phyloP scores from a whole-genome alignment of 495 filamentous ascomycete species.

The Clavariopsis aquatica region DNA sequence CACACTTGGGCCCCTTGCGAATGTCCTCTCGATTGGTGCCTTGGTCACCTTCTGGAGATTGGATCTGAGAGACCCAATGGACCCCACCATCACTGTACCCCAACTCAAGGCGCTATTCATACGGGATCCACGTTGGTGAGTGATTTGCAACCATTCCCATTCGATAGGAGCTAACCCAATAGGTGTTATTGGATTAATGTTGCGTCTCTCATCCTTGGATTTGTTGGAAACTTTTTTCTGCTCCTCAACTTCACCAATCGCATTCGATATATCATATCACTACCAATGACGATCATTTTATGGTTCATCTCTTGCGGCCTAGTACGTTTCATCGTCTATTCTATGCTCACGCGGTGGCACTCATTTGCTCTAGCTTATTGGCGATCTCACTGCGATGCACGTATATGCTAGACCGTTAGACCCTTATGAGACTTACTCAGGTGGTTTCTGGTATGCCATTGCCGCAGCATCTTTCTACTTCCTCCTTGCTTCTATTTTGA shows the following conservation, averaged over 20 bases:
- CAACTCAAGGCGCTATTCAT: slow-evolving; percentile 48
- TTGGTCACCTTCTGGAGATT: slow-evolving; percentile 66
- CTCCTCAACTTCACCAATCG: slow-evolving; percentile 78
- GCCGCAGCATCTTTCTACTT: slow-evolving; percentile 68
- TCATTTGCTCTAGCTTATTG: slow-evolving; percentile 57
- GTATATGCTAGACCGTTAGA: slow-evolving; percentile 58
- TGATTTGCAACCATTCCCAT: background rate
- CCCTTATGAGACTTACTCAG: slow-evolving; percentile 62
- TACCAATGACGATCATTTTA: slow-evolving; percentile 65
- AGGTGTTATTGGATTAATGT: slow-evolving; percentile 56
- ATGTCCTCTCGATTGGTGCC: slow-evolving; percentile 73
- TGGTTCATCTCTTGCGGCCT: slow-evolving; percentile 69
- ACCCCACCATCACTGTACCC: slow-evolving; percentile 37
- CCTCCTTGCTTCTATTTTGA: slow-evolving; percentile 59
- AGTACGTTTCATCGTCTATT: slow-evolving; percentile 48
- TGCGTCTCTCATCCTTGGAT: slow-evolving; percentile 62
- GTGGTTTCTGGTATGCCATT: slow-evolving; percentile 75
- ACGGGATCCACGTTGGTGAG: slow-evolving; percentile 40
- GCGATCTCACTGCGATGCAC: slow-evolving; percentile 59
- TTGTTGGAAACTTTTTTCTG: slow-evolving; percentile 68
- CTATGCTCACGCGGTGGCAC: too few relatives aligned
- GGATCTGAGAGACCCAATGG: slow-evolving; percentile 42
- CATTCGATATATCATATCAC: slow-evolving; percentile 73
- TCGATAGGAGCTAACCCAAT: slow-evolving; percentile 1
- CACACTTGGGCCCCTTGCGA: slow-evolving; percentile 69